Evolutionary conservation across 1,284 basidiomycete genomes (phyloP).

Genomic region (Ceratobasidium sp.): DNA sequence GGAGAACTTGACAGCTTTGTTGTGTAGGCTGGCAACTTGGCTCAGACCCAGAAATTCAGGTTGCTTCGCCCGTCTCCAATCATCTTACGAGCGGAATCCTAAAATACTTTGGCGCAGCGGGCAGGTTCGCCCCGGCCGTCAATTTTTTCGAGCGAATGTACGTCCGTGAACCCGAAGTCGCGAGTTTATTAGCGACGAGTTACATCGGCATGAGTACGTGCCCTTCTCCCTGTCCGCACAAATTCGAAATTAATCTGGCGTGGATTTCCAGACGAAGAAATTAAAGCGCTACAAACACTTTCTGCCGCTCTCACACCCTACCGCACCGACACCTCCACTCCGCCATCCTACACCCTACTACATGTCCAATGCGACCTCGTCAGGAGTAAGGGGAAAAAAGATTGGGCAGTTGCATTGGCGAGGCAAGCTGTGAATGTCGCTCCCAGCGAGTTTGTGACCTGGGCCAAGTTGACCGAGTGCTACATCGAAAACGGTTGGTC

Average conservation of each 20-base stretch:
- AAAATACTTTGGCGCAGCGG: conserved; percentile 96
- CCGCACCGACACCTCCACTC: conserved; percentile 56
- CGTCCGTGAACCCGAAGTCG: conserved; percentile 86
- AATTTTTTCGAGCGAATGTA: conserved; percentile 94
- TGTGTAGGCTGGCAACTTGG: conserved; percentile 92
- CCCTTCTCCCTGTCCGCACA: background rate
- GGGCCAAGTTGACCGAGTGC: conserved; percentile 96
- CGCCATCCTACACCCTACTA: conserved; percentile 91
- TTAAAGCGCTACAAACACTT: conserved; percentile 97
- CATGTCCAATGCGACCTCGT: conserved; percentile 96
- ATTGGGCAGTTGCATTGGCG: conserved; percentile 93
- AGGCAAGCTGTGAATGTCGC: conserved; percentile 96
- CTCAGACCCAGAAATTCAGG: conserved; percentile 97
- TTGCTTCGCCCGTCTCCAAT: conserved; percentile 96
- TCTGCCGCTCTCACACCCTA: conserved; percentile 71
- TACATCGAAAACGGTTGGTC: conserved; percentile 89
- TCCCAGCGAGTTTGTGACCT: conserved; percentile 96
- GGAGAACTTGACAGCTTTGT: too few species aligned
- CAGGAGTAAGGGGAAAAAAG: conserved; percentile 78
- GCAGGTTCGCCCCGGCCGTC: conserved; percentile 85
- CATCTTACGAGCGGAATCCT: conserved; percentile 93
- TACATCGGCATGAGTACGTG: conserved; percentile 97
- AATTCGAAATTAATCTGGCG: conserved; percentile 9
- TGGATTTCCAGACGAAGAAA: conserved; percentile 83
- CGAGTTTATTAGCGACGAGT: conserved; percentile 84